A percentile compares a stretch with the other conserved stretches of the same genome.
Evolutionary conservation across 1,284 basidiomycete species (phyloP).

Genomic region (Athelia psychrophila): DNA sequence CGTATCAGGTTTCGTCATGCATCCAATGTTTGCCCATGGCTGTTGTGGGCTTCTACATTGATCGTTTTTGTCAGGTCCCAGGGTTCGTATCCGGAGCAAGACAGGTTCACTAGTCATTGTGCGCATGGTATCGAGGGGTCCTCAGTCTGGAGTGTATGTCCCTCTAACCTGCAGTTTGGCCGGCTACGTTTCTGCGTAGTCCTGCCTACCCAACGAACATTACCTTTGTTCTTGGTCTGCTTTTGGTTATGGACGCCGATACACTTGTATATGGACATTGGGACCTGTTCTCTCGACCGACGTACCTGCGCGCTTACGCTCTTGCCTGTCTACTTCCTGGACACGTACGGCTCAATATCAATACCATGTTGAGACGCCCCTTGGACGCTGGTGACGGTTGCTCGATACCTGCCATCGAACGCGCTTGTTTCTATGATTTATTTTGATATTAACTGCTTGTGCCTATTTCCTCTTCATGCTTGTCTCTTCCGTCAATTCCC

Average conservation of each 20-base stretch:
- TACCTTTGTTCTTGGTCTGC: constrained; percentile 42
- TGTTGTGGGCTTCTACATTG: constrained; percentile 8
- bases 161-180: constrained; percentile 37
- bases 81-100: constrained; percentile 50
- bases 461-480: constrained; percentile 28
- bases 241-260: constrained; percentile 42
- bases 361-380: constrained; percentile 31
- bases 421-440: constrained; percentile 52
- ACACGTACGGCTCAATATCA: constrained; percentile 35
- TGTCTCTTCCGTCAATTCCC: constrained; percentile 22
- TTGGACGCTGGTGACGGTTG: constrained; percentile 32
- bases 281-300: constrained; percentile 32
- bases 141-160: constrained; percentile 34
- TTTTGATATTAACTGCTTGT: constrained; percentile 56
- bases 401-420: constrained; percentile 41
- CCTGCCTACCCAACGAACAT: constrained; percentile 40
- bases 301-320: constrained; percentile 42
- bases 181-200: constrained; percentile 23
- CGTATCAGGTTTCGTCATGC: background rate
- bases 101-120: constrained; percentile 45
- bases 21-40: constrained; percentile 4
- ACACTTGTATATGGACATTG: constrained; percentile 26
- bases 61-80: constrained; percentile 34
- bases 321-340: constrained; percentile 52
- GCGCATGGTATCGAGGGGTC: constrained; percentile 41